Base-by-base conservation (phyloP, 1,284 basidiomycete genomes). In the Neolentinus lepideus region DNA sequence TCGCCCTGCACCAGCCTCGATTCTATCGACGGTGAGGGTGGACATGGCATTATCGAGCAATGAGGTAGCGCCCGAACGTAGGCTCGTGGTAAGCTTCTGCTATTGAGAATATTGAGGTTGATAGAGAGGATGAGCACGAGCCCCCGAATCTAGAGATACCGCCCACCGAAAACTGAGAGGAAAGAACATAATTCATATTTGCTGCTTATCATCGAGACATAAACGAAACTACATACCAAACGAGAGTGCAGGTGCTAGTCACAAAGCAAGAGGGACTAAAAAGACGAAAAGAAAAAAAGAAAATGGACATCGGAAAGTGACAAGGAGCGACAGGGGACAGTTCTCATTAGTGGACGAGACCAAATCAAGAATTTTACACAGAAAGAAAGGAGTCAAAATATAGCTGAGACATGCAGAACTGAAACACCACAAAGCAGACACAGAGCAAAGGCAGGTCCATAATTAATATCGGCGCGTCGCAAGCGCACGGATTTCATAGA, bases 401-500 rank as follows among this genome's bases (percentile, higher is more conserved):
- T 22, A 29, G 53, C 55, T 43, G 45, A 43, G 38, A 43, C 38
- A 43, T n/a, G n/a, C 19, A 43, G n/a, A 43, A n/a, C n/a, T n/a
- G n/a, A 4, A 43, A 43, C 16, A 31, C 29, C 29, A 58, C 8
- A 53, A 54, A 48, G 59, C 56, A 57, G 24, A 47, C n/a, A 47
- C 19, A 46, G 6, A 53, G 29, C 26, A 12, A 4, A 31, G 29
- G 29, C 29, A 54, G 25, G 31, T 38, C 24, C 51, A 52, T 56
- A 47, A 59, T 80, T 67, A 88, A 70, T 90, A 90, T 67, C 83
- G 84, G 65, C 88, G 81, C 33, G 88, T 90, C 22, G 88, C 88
- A 59, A 92, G 79, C 35, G 85, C 84, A 61, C 88, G 83, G 60
- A 92, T 90, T 68, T 91, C 89, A 68, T 81, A 88, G 33, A 92